phyloP scores from a whole-genome alignment of 495 filamentous ascomycete species.

The Pyronema domesticum region DNA sequence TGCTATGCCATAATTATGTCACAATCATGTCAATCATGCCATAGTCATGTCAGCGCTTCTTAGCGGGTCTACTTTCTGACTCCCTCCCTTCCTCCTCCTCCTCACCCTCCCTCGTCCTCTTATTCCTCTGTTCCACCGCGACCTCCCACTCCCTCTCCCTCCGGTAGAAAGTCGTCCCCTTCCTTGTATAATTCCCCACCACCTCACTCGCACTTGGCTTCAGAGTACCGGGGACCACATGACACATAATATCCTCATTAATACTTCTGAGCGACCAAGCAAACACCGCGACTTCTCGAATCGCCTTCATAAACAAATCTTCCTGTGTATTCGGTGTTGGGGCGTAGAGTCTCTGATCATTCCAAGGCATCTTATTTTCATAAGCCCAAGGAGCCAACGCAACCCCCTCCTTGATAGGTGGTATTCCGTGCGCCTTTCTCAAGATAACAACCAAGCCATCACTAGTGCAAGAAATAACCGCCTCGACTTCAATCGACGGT shows the following conservation, averaged over 20 bases:
- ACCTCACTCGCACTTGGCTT: neutral
- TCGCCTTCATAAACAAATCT: slow-evolving; percentile 57
- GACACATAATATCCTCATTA: slow-evolving; percentile 43
- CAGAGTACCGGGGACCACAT: slow-evolving; percentile 1
- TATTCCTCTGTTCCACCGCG: neutral
- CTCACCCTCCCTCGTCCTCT: neutral
- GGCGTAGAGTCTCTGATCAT: slow-evolving; percentile 16
- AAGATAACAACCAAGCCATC: slow-evolving; percentile 76
- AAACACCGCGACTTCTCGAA: slow-evolving; percentile 69
- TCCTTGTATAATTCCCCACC: neutral
- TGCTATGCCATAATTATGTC: too few relatives aligned
- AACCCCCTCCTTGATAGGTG: neutral
- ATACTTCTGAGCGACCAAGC: slow-evolving; percentile 68
- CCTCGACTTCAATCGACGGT: slow-evolving; percentile 49
- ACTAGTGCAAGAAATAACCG: slow-evolving; percentile 77
- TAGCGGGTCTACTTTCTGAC: neutral
- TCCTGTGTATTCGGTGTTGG: slow-evolving; percentile 34
- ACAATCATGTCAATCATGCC: too few relatives aligned
- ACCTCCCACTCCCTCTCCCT: slow-evolving; percentile 1
- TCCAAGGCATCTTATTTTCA: slow-evolving; percentile 26
- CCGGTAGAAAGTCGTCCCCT: neutral
- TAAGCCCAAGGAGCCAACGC: slow-evolving; percentile 35
- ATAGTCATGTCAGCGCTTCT: too few relatives aligned
- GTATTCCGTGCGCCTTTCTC: slow-evolving; percentile 46
- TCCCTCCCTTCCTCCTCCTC: neutral